These are phyloP conservation scores for Penicillium coprophilum DNA, from an alignment of 495 filamentous ascomycete genomes.

Conservation along the genomic window DNA sequence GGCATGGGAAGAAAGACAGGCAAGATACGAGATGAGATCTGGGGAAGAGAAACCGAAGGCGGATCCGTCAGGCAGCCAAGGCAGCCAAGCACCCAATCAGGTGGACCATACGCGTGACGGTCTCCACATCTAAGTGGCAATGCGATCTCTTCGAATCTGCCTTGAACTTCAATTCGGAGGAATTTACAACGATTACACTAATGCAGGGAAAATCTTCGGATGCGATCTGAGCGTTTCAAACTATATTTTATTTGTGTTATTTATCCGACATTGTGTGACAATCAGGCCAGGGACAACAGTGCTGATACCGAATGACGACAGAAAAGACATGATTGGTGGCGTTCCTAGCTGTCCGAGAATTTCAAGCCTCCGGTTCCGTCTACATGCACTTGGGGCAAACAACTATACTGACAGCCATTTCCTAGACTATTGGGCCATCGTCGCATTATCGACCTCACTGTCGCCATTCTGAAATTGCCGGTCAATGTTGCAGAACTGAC, in stretches of 20 bases:
- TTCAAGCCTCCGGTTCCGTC: neutral
- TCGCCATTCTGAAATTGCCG: too few species aligned
- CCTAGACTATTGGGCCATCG: neutral
- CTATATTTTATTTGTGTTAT: neutral
- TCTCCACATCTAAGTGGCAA: conserved; percentile 11
- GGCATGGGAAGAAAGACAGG: conserved; percentile 13
- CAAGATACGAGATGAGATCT: conserved; percentile 11
- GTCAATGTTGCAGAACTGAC: too few species aligned
- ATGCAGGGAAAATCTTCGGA: conserved; percentile 3
- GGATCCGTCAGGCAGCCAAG: conserved; percentile 16
- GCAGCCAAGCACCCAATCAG: conserved; percentile 20
- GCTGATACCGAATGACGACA: neutral
- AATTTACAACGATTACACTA: neutral
- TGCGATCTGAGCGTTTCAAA: neutral
- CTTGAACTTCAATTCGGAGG: neutral
- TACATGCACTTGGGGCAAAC: neutral
- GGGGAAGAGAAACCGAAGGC: conserved; percentile 7
- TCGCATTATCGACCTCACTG: too few species aligned
- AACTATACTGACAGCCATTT: neutral
- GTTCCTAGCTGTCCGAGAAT: neutral
- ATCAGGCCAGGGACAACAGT: neutral
- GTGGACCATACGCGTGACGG: conserved; percentile 3
- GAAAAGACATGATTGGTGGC: conserved; percentile 5
- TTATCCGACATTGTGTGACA: conserved; percentile 3
- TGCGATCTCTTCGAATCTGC: neutral